These are phyloP conservation scores for Fusarium falciforme DNA, from an alignment of 2,329 filamentous ascomycete species.

Conservation along the genomic window DNA sequence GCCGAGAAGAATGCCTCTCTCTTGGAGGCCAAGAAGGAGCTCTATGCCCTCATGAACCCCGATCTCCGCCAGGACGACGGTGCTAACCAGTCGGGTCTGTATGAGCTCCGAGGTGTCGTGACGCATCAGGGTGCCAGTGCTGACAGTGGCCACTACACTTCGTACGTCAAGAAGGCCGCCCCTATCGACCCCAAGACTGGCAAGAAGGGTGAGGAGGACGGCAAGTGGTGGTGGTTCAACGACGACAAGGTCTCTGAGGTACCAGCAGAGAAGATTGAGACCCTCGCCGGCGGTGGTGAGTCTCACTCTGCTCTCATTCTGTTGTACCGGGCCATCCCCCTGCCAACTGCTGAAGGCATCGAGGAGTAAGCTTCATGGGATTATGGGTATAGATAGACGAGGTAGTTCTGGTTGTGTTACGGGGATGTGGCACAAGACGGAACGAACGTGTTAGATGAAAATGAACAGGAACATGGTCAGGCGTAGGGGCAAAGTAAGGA, in stretches of 20 bases:
- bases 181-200: conserved; percentile 79
- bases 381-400: neutral
- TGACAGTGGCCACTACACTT: conserved; percentile 97
- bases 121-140: conserved; percentile 97
- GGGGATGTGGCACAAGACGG: neutral
- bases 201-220: conserved; percentile 83
- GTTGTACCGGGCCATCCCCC: conserved; percentile 79
- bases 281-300: conserved; percentile 88
- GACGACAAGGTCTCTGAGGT: conserved; percentile 98
- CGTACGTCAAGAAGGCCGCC: conserved; percentile 93
- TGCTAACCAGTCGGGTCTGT: conserved; percentile 92
- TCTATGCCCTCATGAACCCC: conserved; percentile 80
- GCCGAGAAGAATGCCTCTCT: conserved; percentile 83
- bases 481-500: conserved; percentile 34
- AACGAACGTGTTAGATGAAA: conserved; percentile 24
- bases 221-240: conserved; percentile 99
- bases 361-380: conserved; percentile 37
- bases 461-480: conserved; percentile 20
- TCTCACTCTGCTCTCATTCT: conserved; percentile 85
- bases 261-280: conserved; percentile 88
- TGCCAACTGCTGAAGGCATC: conserved; percentile 68
- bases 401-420: neutral
- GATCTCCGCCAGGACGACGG: conserved; percentile 81
- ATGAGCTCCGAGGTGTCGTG: conserved; percentile 92
- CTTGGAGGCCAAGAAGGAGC: conserved; percentile 85